phyloP scores from a whole-genome alignment of 805 yeast species.

The Barnettozyma vustinii region DNA sequence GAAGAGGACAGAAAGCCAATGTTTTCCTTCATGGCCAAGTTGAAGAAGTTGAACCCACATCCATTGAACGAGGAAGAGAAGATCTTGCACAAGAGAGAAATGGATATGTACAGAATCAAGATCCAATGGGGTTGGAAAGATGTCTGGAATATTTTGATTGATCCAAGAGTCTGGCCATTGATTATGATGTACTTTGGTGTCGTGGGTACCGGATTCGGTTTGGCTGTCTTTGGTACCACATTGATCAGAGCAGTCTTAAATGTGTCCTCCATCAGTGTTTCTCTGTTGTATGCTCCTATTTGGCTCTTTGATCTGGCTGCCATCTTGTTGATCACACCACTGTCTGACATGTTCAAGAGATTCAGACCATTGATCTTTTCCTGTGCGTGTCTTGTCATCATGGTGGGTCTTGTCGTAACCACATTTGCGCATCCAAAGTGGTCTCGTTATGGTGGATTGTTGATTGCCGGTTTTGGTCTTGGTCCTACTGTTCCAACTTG shows the following conservation, averaged over 20 bases:
- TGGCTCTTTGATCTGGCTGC: constrained; percentile 84
- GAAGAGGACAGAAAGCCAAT: constrained; percentile 14
- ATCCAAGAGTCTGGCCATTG: constrained; percentile 72
- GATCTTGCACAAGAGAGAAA: constrained; percentile 52
- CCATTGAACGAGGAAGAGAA: constrained; percentile 54
- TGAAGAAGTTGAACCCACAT: constrained; percentile 21
- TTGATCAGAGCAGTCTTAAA: constrained; percentile 56
- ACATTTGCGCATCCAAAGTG: constrained; percentile 72
- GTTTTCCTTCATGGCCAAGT: constrained; percentile 10
- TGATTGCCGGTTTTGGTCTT: constrained; percentile 79
- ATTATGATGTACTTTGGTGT: constrained; percentile 88
- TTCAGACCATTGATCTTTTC: constrained; percentile 60
- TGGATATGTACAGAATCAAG: constrained; percentile 44
- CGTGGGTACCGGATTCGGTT: constrained; percentile 85
- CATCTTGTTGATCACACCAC: constrained; percentile 68
- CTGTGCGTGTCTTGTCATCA: constrained; percentile 58
- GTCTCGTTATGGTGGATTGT: constrained; percentile 74
- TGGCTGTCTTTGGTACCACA: constrained; percentile 81
- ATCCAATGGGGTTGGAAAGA: constrained; percentile 57
- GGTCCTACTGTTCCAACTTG: constrained; percentile 89
- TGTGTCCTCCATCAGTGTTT: constrained; percentile 61
- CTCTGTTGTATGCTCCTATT: constrained; percentile 80
- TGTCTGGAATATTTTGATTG: constrained; percentile 47
- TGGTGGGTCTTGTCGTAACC: constrained; percentile 67
- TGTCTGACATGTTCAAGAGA: constrained; percentile 64